Percentiles rank a stretch among this genome's conserved stretches.
Evolutionary conservation across 2,329 filamentous ascomycete species (phyloP).

Genomic region (Penicillium sp.): DNA sequence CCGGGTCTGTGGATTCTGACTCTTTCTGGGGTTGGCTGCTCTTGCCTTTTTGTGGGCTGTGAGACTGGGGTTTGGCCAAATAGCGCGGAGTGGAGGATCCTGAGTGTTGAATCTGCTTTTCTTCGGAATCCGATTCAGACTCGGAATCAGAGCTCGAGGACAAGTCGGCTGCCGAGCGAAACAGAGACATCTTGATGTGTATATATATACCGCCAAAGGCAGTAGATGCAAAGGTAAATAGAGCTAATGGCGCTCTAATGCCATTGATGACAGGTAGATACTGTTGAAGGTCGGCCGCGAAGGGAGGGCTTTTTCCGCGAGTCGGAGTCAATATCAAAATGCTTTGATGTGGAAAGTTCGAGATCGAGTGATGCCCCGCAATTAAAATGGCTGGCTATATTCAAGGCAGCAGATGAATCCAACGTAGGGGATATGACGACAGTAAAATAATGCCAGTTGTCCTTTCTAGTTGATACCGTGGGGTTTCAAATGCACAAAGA

Average conservation of each 20-base stretch:
- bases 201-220: not conserved
- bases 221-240: not conserved
- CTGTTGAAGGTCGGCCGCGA: not conserved
- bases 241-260: not conserved
- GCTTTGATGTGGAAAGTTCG: not conserved
- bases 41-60: constrained; percentile 6
- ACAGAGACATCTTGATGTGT: constrained; percentile 41
- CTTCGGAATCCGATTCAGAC: constrained; percentile 29
- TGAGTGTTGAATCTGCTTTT: constrained; percentile 19
- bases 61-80: not conserved
- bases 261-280: not conserved
- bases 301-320: not conserved
- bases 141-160: constrained; percentile 38
- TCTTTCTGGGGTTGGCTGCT: not conserved
- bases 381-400: constrained; percentile 1
- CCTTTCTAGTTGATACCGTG: constrained; percentile 9
- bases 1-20: constrained; percentile 12
- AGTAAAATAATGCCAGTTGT: not conserved
- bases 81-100: constrained; percentile 2
- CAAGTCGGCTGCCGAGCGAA: constrained; percentile 40
- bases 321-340: not conserved
- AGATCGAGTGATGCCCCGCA: constrained; percentile 4
- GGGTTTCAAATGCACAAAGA: constrained; percentile 9
- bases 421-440: not conserved
- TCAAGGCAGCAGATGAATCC: not conserved